phyloP scores from a whole-genome alignment of 1,139 yeast genomes.

The Sugiyamaella sp. region DNA sequence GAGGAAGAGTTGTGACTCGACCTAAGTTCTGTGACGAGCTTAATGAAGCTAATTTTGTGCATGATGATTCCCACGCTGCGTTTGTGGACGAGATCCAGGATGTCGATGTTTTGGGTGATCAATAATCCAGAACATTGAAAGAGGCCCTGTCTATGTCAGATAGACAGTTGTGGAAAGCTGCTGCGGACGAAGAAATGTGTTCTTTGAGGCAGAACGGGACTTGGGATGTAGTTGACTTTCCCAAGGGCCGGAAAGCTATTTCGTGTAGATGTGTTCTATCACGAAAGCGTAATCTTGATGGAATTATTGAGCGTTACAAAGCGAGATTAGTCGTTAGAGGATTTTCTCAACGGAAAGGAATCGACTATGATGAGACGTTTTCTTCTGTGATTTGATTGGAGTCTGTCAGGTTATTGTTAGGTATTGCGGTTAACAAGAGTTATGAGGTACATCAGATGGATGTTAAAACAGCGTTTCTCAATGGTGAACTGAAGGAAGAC shows the following conservation, averaged over 20 bases:
- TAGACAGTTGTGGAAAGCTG: background rate
- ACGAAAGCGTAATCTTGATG: too few relatives aligned
- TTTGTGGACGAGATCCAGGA: background rate
- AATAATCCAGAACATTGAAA: background rate
- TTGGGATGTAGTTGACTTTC: too few relatives aligned
- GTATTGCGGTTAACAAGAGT: background rate
- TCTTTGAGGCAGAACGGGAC: too few relatives aligned
- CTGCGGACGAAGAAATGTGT: too few relatives aligned
- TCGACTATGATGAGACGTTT: slow-evolving; percentile 12
- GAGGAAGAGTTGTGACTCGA: too few relatives aligned
- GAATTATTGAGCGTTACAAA: slow-evolving; percentile 2
- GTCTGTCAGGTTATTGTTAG: background rate
- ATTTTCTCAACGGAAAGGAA: background rate
- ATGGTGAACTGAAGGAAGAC: slow-evolving; percentile 3
- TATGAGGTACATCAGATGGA: slow-evolving; percentile 12
- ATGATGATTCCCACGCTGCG: too few relatives aligned
- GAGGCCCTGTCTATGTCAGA: background rate
- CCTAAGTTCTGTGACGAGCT: too few relatives aligned
- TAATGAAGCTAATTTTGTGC: too few relatives aligned
- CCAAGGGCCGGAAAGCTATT: too few relatives aligned
- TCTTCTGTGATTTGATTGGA: background rate
- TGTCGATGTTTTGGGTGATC: background rate
- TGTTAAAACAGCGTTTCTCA: slow-evolving; percentile 3
- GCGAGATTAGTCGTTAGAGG: slow-evolving; percentile 15
- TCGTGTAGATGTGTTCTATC: too few relatives aligned